A percentile compares a stretch with the other conserved stretches of the same genome.
phyloP scores from a whole-genome alignment of 2,329 filamentous ascomycete species.

The Daldinia sp. region DNA sequence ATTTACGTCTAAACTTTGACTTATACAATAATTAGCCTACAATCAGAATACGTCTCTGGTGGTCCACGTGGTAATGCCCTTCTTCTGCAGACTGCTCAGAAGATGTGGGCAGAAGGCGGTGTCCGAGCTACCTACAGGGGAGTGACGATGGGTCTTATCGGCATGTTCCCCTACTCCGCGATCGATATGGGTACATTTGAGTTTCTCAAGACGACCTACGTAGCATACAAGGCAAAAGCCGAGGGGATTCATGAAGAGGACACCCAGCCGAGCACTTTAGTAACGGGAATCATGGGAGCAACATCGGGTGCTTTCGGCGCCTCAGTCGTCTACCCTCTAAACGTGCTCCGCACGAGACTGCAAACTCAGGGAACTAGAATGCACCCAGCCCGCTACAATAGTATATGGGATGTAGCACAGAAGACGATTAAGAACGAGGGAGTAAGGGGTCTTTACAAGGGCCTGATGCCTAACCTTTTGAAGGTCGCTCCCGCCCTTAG shows the following conservation, averaged over 20 bases:
- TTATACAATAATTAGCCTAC: conserved; percentile 71
- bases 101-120: conserved; percentile 84
- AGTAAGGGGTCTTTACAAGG: conserved; percentile 87
- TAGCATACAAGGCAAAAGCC: conserved; percentile 72
- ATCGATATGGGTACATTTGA: conserved; percentile 98
- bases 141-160: conserved; percentile 89
- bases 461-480: conserved; percentile 90
- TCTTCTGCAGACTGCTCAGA: conserved; percentile 81
- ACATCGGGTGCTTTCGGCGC: conserved; percentile 92
- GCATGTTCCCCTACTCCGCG: conserved; percentile 97
- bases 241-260: conserved; percentile 83
- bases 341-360: conserved; percentile 87
- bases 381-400: conserved; percentile 88
- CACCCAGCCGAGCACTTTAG: conserved; percentile 79
- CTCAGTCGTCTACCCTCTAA: conserved; percentile 93
- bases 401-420: conserved; percentile 86
- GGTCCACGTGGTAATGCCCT: conserved; percentile 85
- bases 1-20: conserved; percentile 18
- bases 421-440: conserved; percentile 88
- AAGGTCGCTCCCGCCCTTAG: conserved; percentile 97
- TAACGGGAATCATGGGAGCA: conserved; percentile 88
- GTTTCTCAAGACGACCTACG: conserved; percentile 80
- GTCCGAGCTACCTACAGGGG: conserved; percentile 85
- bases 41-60: conserved; percentile 90
- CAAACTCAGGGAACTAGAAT: conserved; percentile 95